Base-by-base conservation (phyloP, 768 basidiomycete genomes). In the Wakefieldia striispora region DNA sequence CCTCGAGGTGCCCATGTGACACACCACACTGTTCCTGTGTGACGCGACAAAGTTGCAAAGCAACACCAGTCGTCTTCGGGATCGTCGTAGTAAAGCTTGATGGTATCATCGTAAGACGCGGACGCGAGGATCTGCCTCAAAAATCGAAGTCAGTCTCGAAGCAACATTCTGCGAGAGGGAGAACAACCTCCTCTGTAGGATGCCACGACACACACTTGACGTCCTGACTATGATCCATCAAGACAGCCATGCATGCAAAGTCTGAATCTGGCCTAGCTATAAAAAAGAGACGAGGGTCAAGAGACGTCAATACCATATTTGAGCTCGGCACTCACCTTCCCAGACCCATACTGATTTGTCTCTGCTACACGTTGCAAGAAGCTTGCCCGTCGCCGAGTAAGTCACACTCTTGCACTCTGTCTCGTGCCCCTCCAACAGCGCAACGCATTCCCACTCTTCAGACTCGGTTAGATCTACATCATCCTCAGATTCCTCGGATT, bases 301-400 rank as follows among this genome's bases (percentile, higher is more conserved):
- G 47, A 6, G 27, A 40, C 12, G 23, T n/a, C 41, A 38, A 49
- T 41, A 34, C 12, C 12, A 40, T 10, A 12, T 6, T 12, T 21
- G 29, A 53, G 29, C 37, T 16, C 24, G 16, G 27, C 2, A 60
- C 72, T 60, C 63, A 88, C 95, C 92, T 78, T 97, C 95, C 95
- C 97, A 99, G 31, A 99, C 81, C 97, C 97, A 98, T 0, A 98
- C 94, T 6, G 92, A 91, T 73, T 98, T 99, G 72, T 98, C 97
- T 51, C 97, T 76, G 57, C 90, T 89, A 64, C 95, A 97, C 53
- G 88, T 94, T 9, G 95, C 97, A n/a, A 99, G 74, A 21, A 97
- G 69, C 3, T 78, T 84, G 43, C 67, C 86, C n/a, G 83, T 81
- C 31, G 73, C 72, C 11, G 88, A 91, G 69, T 87, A 97, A 4